A percentile compares a stretch with the other conserved stretches of the same genome.
These are phyloP conservation scores for Plenodomus tracheiphilus DNA, from an alignment of 2,329 filamentous ascomycete genomes.

Conservation along the genomic window DNA sequence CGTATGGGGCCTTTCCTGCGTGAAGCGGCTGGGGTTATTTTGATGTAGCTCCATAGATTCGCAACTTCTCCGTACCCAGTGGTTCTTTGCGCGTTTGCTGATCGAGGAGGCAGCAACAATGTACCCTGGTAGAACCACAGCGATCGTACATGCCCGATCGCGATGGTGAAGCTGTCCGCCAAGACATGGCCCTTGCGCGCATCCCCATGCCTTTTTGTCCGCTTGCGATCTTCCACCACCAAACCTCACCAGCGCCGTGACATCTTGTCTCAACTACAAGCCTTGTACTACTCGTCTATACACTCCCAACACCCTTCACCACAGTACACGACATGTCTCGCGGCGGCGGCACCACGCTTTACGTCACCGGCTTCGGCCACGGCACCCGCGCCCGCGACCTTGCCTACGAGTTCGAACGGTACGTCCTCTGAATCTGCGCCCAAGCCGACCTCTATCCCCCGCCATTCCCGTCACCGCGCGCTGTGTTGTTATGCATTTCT, in stretches of 20 bases:
- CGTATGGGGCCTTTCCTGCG: constrained; percentile 17
- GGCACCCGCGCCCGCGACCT: constrained; percentile 98
- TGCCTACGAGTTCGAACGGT: constrained; percentile 99
- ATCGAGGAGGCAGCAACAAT: too few species aligned
- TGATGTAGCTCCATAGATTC: too few species aligned
- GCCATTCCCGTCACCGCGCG: constrained; percentile 37
- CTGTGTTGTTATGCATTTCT: too few species aligned
- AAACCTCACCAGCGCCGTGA: too few species aligned
- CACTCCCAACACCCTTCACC: constrained; percentile 4
- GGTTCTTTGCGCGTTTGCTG: too few species aligned
- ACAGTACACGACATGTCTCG: constrained; percentile 72
- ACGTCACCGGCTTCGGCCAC: constrained; percentile 99
- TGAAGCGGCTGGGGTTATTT: too few species aligned
- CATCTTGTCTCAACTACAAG: too few species aligned
- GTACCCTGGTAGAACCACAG: not conserved
- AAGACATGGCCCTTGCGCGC: constrained; percentile 12
- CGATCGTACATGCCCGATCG: not conserved
- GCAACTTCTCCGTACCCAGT: too few species aligned
- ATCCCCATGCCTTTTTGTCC: constrained; percentile 11
- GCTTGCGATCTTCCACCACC: constrained; percentile 17
- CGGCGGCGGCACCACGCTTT: constrained; percentile 87
- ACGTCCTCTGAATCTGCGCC: constrained; percentile 62
- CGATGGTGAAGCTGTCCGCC: not conserved
- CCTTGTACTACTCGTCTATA: constrained; percentile 10
- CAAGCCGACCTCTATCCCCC: constrained; percentile 30